Base-by-base conservation (phyloP, 2,329 filamentous ascomycete species). In the Trichoderma koningiopsis region DNA sequence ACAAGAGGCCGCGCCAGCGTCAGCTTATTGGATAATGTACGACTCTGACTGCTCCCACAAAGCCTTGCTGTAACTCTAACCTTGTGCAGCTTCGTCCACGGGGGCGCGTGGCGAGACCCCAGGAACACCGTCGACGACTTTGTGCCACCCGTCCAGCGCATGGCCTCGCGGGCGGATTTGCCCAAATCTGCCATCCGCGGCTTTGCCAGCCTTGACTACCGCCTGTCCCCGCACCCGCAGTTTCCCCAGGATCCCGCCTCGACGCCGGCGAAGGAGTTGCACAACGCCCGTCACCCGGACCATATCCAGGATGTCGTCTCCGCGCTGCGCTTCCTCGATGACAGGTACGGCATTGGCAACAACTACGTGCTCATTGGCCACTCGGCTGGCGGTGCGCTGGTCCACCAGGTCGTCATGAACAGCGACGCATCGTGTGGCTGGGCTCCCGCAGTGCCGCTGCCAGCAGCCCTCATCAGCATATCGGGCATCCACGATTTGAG, bases 401-500 rank as follows among this genome's bases (percentile, higher is more conserved):
- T 87, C 0, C 84, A 88, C 67, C 91, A 93, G 78, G 77, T 87
- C 14, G 77, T 87, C 37, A 85, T 86, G 83, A 80, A 80, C 56
- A 75, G 79, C 49, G 71, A 72, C 19, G 74, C 80, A 60, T 71
- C 79, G 22, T 63, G 69, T 68, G 62, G n/a, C 19, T 70, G 68
- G 61, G 68, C 59, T 60, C 73, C 55, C 31, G 69, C 77, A 10
- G 75, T 81, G 4, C 78, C 77, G 6, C 75, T 82, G 22, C 88
- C 88, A 0, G 74, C 79, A 3, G 86, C 84, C 4, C 78, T 92
- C n/a, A 76, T 92, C 5, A 85, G 88, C 40, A 78, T 91, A 24
- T 86, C 86, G 68, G 91, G 91, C 0, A 87, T 93, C 27, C 92
- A 92, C 77, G 87, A 91, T 74, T 77, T 93, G 11, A 82, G 82